Conservation (phyloP, 352 stramenopile genomes). For the Pythium rishiriense region DNA sequence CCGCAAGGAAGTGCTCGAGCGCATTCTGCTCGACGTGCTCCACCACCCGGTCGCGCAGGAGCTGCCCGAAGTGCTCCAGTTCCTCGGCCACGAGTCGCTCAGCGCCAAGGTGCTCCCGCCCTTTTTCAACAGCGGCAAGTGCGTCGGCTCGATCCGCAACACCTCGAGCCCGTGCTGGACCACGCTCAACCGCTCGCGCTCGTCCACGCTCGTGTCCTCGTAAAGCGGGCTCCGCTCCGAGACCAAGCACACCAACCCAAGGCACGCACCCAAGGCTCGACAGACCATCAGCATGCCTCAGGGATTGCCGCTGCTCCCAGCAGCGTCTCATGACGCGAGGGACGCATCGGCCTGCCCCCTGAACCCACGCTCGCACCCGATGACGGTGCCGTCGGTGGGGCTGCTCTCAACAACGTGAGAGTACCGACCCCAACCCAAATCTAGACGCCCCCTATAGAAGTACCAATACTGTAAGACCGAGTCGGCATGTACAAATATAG, state of each 20-base stretch:
- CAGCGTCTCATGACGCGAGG: neutral
- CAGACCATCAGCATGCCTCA: too few species aligned
- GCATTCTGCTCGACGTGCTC: constrained; percentile 55
- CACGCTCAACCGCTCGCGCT: constrained; percentile 32
- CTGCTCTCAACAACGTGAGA: neutral
- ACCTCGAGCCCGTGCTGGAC: constrained; percentile 70
- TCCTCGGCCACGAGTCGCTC: constrained; percentile 59
- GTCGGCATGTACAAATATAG: constrained; percentile 20
- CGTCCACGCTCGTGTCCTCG: constrained; percentile 36
- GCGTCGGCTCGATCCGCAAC: constrained; percentile 71
- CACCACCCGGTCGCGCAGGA: constrained; percentile 61
- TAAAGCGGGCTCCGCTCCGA: constrained; percentile 2
- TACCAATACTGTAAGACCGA: constrained; percentile 15
- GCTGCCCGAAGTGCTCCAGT: constrained; percentile 62
- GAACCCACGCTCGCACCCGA: neutral
- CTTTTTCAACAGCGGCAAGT: constrained; percentile 48
- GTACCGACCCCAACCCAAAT: neutral
- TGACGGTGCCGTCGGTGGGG: neutral
- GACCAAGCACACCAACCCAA: neutral
- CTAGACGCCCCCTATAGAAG: constrained; percentile 23
- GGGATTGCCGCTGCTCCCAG: too few species aligned
- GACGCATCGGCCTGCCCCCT: neutral
- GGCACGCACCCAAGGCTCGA: neutral
- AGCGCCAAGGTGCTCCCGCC: constrained; percentile 50
- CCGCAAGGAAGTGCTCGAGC: constrained; percentile 61